Evolutionary conservation across 2,329 filamentous ascomycete species (phyloP).

Genomic region (Hymenoscyphus occultus): DNA sequence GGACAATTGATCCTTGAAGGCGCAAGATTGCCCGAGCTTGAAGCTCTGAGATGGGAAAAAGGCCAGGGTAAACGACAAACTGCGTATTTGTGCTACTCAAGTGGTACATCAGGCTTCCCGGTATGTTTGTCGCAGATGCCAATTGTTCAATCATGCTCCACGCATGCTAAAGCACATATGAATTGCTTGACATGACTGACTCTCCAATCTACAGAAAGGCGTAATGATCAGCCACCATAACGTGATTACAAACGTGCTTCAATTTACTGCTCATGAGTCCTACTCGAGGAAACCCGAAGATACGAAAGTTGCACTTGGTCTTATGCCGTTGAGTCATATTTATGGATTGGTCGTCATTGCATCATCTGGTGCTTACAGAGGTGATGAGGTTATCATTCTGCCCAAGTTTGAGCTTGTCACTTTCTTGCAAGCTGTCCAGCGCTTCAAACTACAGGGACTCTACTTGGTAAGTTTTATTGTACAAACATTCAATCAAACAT

Average conservation of each 20-base stretch:
- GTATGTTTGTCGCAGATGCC: constrained; percentile 39
- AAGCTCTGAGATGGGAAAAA: constrained; percentile 56
- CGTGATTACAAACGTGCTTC: constrained; percentile 68
- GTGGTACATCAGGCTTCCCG: constrained; percentile 54
- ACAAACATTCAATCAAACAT: constrained; percentile 67
- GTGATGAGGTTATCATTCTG: constrained; percentile 70
- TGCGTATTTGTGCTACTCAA: constrained; percentile 74
- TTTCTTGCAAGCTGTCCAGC: constrained; percentile 62
- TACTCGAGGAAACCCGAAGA: constrained; percentile 44
- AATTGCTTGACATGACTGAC: neutral
- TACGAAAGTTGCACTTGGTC: constrained; percentile 51
- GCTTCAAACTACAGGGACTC: constrained; percentile 64
- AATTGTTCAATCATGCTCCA: neutral
- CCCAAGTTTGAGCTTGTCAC: constrained; percentile 71
- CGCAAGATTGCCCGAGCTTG: constrained; percentile 48
- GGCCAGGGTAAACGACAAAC: constrained; percentile 66
- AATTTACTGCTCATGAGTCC: constrained; percentile 44
- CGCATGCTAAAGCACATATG: neutral
- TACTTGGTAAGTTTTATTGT: constrained; percentile 57
- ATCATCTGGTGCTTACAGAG: constrained; percentile 63
- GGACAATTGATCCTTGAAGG: constrained; percentile 70
- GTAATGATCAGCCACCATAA: constrained; percentile 85
- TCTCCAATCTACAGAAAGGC: constrained; percentile 56
- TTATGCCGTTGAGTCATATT: constrained; percentile 87
- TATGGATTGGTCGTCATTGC: constrained; percentile 73